Evolutionary conservation across 306 rosid genomes (phyloP), one percentile per base, ranked within the genome.

Genomic region (Glycine tomentella): DNA sequence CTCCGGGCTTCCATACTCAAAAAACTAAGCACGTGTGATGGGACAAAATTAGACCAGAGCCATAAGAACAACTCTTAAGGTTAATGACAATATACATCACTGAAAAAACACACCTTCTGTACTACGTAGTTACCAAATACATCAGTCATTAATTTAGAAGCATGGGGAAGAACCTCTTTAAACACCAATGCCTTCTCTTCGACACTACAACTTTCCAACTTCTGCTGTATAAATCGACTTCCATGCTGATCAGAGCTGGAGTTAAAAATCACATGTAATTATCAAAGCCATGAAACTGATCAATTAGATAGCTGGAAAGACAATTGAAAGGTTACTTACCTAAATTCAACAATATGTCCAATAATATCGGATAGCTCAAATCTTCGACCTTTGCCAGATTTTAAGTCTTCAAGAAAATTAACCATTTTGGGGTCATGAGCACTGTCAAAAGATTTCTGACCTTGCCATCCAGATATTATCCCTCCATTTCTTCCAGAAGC

Each of bases 371-470:
- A 83, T 45, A 87, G 86, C 87, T 87, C 90, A 77, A 87, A 87
- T 81, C 90, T 87, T 31, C 87, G 90, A 46, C 90, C 87, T 74
- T 83, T 87, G 34, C 90, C 87, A 65, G 90, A 87, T 81, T 87
- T 87, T 25, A 87, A 81, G 51, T 87, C 90, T 74, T 87, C 90
- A 46, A 87, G 86, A 81, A 87, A 87, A 81, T 81, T 87, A 51
- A 77, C 85, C 73, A 87, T 72, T 74, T 84, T 87, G 49, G 86
- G 86, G 76, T 87, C 90, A 68, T 73, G 83, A 46, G 51, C 46
- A 63, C 84, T 68, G 61, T 87, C 87, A 87, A 87, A 87, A 20
- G 76, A 71, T 77, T 84, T 84, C 49, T 84, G 90, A 61, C 86
- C 82, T 77, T 87, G 87, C 90, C 90, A 87, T 67, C 84, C 87